Percentiles rank a stretch among this genome's conserved stretches.
phyloP scores from a whole-genome alignment of 2,329 filamentous ascomycete species.

The Graphilbum fragrans region DNA sequence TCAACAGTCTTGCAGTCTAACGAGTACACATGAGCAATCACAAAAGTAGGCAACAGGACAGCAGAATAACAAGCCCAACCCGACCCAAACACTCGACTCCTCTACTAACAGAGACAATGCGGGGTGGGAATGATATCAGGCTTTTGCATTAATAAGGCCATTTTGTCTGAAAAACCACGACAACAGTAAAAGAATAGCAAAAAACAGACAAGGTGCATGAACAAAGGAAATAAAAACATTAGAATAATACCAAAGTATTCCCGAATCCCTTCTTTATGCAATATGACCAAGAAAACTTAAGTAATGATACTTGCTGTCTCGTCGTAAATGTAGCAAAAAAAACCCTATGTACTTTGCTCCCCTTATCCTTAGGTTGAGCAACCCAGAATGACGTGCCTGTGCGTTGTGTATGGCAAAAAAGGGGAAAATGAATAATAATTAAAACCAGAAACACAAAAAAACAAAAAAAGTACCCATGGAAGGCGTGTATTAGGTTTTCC shows the following conservation, averaged over 20 bases:
- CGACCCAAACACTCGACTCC: too few species aligned
- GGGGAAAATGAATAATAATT: slow-evolving; percentile 2
- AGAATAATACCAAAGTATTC: slow-evolving; percentile 2
- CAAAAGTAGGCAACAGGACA: too few species aligned
- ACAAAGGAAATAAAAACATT: slow-evolving; percentile 2
- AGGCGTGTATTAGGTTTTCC: background rate
- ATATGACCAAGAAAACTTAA: slow-evolving; percentile 29
- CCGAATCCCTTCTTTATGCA: slow-evolving; percentile 23
- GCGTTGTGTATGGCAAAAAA: slow-evolving; percentile 18
- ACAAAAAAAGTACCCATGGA: background rate
- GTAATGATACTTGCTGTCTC: slow-evolving; percentile 15
- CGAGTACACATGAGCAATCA: too few species aligned
- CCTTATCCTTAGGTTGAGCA: slow-evolving; percentile 1
- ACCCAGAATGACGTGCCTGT: slow-evolving; percentile 13
- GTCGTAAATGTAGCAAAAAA: slow-evolving; percentile 10
- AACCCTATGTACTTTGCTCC: slow-evolving; percentile 10
- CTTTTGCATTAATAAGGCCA: background rate
- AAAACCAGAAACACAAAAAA: background rate
- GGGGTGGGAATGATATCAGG: background rate
- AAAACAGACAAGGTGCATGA: slow-evolving; percentile 1
- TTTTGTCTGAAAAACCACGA: background rate
- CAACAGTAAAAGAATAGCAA: background rate
- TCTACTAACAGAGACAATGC: too few species aligned
- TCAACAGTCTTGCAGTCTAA: too few species aligned
- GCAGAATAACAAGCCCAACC: too few species aligned